Base-by-base conservation (phyloP, 257 asterid genomes). In the Linaria vulgaris region DNA sequence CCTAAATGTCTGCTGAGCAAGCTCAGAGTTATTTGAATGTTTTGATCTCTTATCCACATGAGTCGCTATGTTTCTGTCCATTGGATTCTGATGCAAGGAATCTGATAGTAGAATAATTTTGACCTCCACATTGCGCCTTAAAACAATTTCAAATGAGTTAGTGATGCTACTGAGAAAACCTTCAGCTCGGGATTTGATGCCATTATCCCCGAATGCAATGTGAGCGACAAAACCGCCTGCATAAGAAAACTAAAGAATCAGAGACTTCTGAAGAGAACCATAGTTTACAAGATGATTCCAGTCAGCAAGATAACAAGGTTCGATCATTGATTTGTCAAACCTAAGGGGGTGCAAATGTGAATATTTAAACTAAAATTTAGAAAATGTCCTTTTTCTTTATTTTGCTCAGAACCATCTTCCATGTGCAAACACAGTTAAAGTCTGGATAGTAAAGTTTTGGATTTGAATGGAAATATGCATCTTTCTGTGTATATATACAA, bases 111-210 rank as follows among this genome's bases (percentile, higher is more conserved):
- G 78, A 74, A 90, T 75, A 46, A 94, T 78, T 78, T 77, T 84
- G 39, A 87, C 89, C 81, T 90, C 97, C 58, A 87, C 94, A 54
- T 84, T 87, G 76, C 87, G 80, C 57, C 78, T 83, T 64, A 94
- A 73, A 63, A 85, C 89, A 56, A 79, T 79, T 79, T 90, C 95
- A 63, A 94, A 87, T 24, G 95, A 82, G 74, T 90, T 87, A 0
- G 95, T 84, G 83, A 94, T 90, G 67, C 99, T 94, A 81, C 99
- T 87, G n/a, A 82, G 82, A 48, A 83, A 94, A 69, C 97, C 88
- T 77, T 90, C 95, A 20, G 94, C 97, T 82, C 97, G 72, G 79
- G 84, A 72, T 85, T 85, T 87, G 61, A 84, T 70, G 60, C 77
- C 82, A 67, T 67, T 73, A 51, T 90, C 95, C 15, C 71, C 84